These are phyloP conservation scores for Xylaria acuta DNA, from an alignment of 495 filamentous ascomycete species.

Conservation along the genomic window DNA sequence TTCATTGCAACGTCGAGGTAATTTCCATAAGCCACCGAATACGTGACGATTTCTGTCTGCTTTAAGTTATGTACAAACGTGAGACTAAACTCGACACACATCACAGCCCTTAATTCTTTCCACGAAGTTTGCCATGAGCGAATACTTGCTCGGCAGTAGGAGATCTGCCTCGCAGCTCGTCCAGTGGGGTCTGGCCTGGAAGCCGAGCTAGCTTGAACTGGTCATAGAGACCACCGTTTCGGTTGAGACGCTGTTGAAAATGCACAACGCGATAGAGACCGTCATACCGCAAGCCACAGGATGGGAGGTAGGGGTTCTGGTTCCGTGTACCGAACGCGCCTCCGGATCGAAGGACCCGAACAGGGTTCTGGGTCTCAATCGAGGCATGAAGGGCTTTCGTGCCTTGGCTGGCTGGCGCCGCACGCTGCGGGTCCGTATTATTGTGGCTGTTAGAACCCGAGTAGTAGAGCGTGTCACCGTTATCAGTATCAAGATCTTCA, in stretches of 20 bases:
- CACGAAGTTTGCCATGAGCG: slow-evolving; percentile 16
- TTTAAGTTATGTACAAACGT: background rate
- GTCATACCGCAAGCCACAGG: slow-evolving; percentile 58
- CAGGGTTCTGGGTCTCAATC: slow-evolving; percentile 31
- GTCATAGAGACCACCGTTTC: slow-evolving; percentile 43
- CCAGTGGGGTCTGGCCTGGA: slow-evolving; percentile 38
- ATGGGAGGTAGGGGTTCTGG: slow-evolving; percentile 39
- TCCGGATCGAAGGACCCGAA: slow-evolving; percentile 56
- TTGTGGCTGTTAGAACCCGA: slow-evolving; percentile 47
- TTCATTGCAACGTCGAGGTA: background rate
- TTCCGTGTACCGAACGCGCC: slow-evolving; percentile 9
- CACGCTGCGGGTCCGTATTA: slow-evolving; percentile 31
- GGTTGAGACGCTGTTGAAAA: slow-evolving; percentile 18
- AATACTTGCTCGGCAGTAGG: slow-evolving; percentile 34
- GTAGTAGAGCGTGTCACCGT: slow-evolving; percentile 53
- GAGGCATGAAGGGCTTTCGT: slow-evolving; percentile 49
- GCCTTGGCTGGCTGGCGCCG: slow-evolving; percentile 33
- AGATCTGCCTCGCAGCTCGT: slow-evolving; percentile 29
- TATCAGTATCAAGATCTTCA: slow-evolving; percentile 51
- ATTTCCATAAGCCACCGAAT: background rate
- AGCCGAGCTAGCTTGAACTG: slow-evolving; percentile 52
- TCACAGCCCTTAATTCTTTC: background rate
- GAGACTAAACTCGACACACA: background rate
- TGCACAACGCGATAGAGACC: slow-evolving; percentile 55
- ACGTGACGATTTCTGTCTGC: background rate